A percentile compares a stretch with the other conserved stretches of the same genome.
Evolutionary conservation across 2,329 filamentous ascomycete genomes (phyloP).

Genomic region (Calonectria henricotiae): DNA sequence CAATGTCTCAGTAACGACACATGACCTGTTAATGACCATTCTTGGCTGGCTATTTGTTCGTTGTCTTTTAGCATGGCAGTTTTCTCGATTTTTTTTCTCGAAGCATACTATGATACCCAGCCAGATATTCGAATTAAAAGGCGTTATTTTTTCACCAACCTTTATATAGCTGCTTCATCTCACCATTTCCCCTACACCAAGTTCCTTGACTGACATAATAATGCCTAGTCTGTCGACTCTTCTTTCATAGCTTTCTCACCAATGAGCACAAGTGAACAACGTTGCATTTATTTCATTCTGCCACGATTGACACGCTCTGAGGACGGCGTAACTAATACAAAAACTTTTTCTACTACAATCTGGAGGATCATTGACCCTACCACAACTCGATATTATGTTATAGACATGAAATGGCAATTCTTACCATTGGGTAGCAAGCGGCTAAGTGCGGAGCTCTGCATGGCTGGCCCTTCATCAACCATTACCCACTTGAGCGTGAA

Average conservation of each 20-base stretch:
- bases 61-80: slow-evolving; percentile 7
- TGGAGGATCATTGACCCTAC: not conserved
- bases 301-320: slow-evolving; percentile 36
- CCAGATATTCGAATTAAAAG: slow-evolving; percentile 19
- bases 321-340: slow-evolving; percentile 24
- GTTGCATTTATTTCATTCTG: not conserved
- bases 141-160: not conserved
- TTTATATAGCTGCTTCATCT: no score
- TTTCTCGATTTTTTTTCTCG: slow-evolving; percentile 16
- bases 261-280: not conserved
- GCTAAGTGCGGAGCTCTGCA: slow-evolving; percentile 14
- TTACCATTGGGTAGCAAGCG: not conserved
- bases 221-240: not conserved
- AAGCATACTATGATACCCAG: slow-evolving; percentile 44
- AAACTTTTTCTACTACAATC: slow-evolving; percentile 28
- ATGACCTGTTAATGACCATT: slow-evolving; percentile 25
- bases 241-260: not conserved
- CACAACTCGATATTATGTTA: not conserved
- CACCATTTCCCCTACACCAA: no score
- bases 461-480: slow-evolving; percentile 12
- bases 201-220: no score
- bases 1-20: slow-evolving; percentile 48
- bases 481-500: slow-evolving; percentile 42
- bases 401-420: not conserved
- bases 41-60: slow-evolving; percentile 23